Conservation (phyloP, 345 rosid species). For the Brassica cretica region DNA sequence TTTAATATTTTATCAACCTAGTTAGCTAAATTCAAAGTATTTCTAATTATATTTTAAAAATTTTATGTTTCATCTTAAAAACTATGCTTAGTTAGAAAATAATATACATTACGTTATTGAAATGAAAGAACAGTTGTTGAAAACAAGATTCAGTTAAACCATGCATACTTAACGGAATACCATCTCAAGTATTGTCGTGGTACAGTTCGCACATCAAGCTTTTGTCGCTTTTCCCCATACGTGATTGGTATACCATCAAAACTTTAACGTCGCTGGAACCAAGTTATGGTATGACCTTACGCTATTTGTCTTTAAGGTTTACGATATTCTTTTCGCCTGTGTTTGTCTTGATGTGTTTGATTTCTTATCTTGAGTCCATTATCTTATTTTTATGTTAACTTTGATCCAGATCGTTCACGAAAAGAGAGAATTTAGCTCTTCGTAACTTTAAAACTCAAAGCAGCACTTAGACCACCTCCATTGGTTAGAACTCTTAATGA, state of each 20-base stretch:
- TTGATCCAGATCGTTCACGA: not conserved
- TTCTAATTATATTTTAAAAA: not conserved
- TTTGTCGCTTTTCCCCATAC: not conserved
- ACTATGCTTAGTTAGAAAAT: not conserved
- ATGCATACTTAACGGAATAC: not conserved
- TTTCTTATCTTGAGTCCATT: not conserved
- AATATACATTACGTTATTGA: not conserved
- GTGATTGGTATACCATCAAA: not conserved
- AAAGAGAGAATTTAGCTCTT: not conserved
- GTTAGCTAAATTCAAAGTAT: constrained; percentile 1
- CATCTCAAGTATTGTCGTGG: not conserved
- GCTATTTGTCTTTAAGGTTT: not conserved
- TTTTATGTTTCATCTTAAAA: not conserved
- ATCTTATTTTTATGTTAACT: not conserved
- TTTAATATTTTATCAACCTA: not conserved
- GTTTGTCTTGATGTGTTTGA: not conserved
- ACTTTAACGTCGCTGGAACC: not conserved
- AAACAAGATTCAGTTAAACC: not conserved
- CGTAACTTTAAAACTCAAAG: not conserved
- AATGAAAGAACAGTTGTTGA: not conserved
- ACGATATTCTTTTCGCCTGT: not conserved
- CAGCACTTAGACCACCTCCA: not conserved
- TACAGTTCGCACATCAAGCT: not conserved
- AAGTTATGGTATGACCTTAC: not conserved
- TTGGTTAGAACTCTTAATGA: no score